Evolutionary conservation across 2,329 filamentous ascomycete genomes (phyloP).

Genomic region (Pseudomassariella vexata): DNA sequence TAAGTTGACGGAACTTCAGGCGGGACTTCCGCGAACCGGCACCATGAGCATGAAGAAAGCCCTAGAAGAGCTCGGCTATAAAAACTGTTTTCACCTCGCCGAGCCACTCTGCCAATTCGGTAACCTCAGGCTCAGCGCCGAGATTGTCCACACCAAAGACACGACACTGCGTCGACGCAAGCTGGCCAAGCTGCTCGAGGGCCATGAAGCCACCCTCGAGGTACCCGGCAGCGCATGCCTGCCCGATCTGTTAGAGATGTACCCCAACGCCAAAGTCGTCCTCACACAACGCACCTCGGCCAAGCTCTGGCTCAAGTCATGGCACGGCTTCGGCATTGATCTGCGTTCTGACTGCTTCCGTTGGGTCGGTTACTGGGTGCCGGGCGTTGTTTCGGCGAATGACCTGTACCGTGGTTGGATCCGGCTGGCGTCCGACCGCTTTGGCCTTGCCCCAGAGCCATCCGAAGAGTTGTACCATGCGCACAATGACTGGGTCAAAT

Average conservation of each 20-base stretch:
- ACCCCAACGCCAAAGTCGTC: neutral
- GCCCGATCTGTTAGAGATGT: neutral
- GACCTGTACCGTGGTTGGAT: too few relatives aligned
- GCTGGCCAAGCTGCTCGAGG: neutral
- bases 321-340: too few relatives aligned
- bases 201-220: neutral
- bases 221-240: neutral
- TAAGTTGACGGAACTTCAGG: too few relatives aligned
- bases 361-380: too few relatives aligned
- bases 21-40: conserved; percentile 1
- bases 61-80: conserved; percentile 1
- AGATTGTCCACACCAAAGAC: neutral
- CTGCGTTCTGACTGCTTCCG: too few relatives aligned
- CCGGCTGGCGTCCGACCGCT: too few relatives aligned
- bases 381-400: too few relatives aligned
- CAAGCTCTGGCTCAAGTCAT: neutral
- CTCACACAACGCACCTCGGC: neutral
- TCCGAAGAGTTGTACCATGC: too few relatives aligned
- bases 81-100: neutral
- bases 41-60: conserved; percentile 3
- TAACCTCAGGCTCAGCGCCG: conserved; percentile 1
- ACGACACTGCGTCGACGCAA: neutral
- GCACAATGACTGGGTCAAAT: too few relatives aligned
- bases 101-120: neutral
- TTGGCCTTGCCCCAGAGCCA: too few relatives aligned